Evolutionary conservation across 1,139 yeast species (phyloP).

Genomic region (Groenewaldozyma sp.): DNA sequence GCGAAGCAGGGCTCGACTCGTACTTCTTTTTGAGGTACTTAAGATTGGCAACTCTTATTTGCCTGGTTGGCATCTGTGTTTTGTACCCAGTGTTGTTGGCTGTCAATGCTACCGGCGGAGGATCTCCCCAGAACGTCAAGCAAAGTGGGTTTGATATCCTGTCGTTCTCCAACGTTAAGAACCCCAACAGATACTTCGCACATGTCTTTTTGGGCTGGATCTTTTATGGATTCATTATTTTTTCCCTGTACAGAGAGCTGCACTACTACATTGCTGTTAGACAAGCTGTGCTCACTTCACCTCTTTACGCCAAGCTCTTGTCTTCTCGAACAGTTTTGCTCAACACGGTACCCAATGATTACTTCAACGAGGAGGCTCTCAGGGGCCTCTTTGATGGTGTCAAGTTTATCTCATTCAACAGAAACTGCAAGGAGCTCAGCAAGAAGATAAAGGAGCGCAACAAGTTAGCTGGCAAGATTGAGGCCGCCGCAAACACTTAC

Average conservation of each 20-base stretch:
- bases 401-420: slow-evolving; percentile 62
- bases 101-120: slow-evolving; percentile 77
- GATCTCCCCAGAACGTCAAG: slow-evolving; percentile 37
- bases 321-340: slow-evolving; percentile 74
- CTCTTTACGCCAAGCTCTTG: slow-evolving; percentile 61
- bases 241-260: slow-evolving; percentile 71
- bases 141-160: slow-evolving; percentile 63
- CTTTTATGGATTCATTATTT: slow-evolving; percentile 61
- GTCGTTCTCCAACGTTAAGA: slow-evolving; percentile 65
- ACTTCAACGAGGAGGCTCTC: slow-evolving; percentile 51
- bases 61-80: slow-evolving; percentile 53
- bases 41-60: slow-evolving; percentile 49
- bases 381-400: slow-evolving; percentile 60
- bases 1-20: slow-evolving; percentile 81
- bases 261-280: slow-evolving; percentile 71
- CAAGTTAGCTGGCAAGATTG: slow-evolving; percentile 52
- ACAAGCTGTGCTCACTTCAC: slow-evolving; percentile 73
- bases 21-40: slow-evolving; percentile 76
- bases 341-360: slow-evolving; percentile 67
- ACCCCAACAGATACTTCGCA: slow-evolving; percentile 66
- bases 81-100: slow-evolving; percentile 78
- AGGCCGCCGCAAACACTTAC: slow-evolving; percentile 56
- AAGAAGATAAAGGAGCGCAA: slow-evolving; percentile 54
- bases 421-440: slow-evolving; percentile 53
- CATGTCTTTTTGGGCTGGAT: slow-evolving; percentile 78